phyloP scores from a whole-genome alignment of 2,329 filamentous ascomycete genomes.

The Colletotrichum sp. region DNA sequence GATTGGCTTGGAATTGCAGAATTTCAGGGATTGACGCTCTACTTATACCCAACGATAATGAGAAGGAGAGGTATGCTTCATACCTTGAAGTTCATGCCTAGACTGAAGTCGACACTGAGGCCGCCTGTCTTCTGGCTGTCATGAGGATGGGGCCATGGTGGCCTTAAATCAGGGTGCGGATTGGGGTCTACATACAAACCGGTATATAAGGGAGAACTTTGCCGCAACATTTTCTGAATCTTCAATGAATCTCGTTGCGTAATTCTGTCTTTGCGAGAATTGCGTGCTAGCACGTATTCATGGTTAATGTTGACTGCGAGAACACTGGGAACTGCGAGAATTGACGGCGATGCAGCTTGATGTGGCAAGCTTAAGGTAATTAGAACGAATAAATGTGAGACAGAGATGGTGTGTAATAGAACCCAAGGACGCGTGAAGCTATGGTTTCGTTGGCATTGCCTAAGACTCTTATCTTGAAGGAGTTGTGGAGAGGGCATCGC shows the following conservation, averaged over 20 bases:
- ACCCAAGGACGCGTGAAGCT: not conserved
- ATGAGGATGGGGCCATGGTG: no score
- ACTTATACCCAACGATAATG: no score
- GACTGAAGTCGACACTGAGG: no score
- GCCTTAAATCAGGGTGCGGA: rapidly evolving
- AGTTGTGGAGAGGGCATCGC: not conserved
- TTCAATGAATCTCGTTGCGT: not conserved
- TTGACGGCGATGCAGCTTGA: not conserved
- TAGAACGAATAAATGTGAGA: not conserved
- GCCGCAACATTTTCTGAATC: not conserved
- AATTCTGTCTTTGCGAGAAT: no score
- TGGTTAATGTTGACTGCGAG: not conserved
- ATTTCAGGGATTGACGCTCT: no score
- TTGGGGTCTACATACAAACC: no score
- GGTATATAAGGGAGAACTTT: not conserved
- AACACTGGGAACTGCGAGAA: not conserved
- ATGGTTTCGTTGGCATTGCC: rapidly evolving
- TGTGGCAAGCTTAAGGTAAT: not conserved
- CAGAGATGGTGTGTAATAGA: not conserved
- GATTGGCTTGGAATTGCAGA: no score
- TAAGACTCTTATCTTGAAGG: not conserved
- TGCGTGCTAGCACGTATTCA: not conserved
- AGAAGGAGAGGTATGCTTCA: no score
- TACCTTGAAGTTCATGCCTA: no score
- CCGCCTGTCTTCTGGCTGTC: no score